Base-by-base conservation (phyloP, 106 monocot genomes). In the Phalaenopsis equestris region DNA sequence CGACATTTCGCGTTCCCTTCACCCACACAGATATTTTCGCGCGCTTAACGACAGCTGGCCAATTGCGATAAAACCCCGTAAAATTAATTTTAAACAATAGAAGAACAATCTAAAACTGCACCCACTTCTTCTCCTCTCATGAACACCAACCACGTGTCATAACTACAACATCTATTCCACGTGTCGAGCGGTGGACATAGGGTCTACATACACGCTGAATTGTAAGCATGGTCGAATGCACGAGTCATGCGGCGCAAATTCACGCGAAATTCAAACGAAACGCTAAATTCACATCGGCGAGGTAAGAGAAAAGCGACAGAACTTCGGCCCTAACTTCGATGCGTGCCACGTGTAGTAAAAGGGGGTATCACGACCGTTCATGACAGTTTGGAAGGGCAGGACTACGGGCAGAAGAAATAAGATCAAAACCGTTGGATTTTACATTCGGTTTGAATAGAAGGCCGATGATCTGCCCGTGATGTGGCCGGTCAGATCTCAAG, bases 301-400 rank as follows among this genome's bases (percentile, higher is more conserved):
- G 74, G 43, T 5, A 45, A 74, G 43, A 74, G n/a, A 15, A 74
- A 45, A 45, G 43, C 74, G n/a, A 4, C 74, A 19, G 30, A 36
- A 43, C 6, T 8, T 41, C 47, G 42, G 61, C 55, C 41, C 16
- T 0, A 19, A n/a, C 23, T 6, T 36, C 4, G 82, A 84, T 89
- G 80, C 8, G 0, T 19, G 84, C 77, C 89, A 89, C 89, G 87
- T 87, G 78, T 76, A 0, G 0, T 0, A 12, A 18, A 0, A 0
- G 36, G 30, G 16, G 18, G 6, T 1, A 89, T 89, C 93, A 1
- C 2, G 1, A 23, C 84, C 90, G 91, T 87, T 82, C 83, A 39
- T 82, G 87, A 83, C 91, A 89, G 86, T 64, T 80, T 74, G 85
- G 87, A 81, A 77, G 84, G 86, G 67, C 83, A 79, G 77, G 6